Evolutionary conservation across 306 rosid genomes (phyloP), one percentile per base, ranked within the genome.

Genomic region (Arachis hypogaea): DNA sequence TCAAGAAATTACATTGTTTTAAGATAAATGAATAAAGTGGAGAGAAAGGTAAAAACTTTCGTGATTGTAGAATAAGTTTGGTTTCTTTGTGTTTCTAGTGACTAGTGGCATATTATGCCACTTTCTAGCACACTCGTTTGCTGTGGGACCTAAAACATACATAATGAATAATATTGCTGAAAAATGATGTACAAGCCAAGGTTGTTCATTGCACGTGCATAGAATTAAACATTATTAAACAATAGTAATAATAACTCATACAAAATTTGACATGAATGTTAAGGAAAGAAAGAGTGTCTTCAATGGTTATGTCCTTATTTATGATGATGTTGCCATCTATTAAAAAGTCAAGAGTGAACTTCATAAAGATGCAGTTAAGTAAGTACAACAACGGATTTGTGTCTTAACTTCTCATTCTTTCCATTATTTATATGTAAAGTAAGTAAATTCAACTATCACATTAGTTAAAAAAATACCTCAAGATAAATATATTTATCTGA

Each of bases 31-130:
- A 45, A 41, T 77, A 9, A 51, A 50, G 65, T 40, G 46, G 70
- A 69, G 6, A 22, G 11, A 63, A 50, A 70, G 18, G 46, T 57
- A 44, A 56, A 16, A 62, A 87, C 90, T 85, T 89, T 56, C 11
- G 38, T n/a, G 43, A 75, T 44, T 56, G 30, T 33, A 66, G 45
- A 33, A 52, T 11, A 64, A 63, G 45, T 52, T 54, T 54, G 46
- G 71, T 52, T 52, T 54, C 4, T 49, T 3, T 50, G 1, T 33
- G 38, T 33, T 52, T 40, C 4, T 63, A 52, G 22, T 9, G 6
- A 7, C 4, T 63, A 52, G 22, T 9, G 6, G 10, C 29, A 2
- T 49, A 33, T 33, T 33, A 28, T 44, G 41, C 40, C 51, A 57
- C 57, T 50, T 52, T 54, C 57, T 51, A 14, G 9, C 33, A 43